phyloP scores from a whole-genome alignment of 2,329 filamentous ascomycete species.

The Fusarium lateritium region DNA sequence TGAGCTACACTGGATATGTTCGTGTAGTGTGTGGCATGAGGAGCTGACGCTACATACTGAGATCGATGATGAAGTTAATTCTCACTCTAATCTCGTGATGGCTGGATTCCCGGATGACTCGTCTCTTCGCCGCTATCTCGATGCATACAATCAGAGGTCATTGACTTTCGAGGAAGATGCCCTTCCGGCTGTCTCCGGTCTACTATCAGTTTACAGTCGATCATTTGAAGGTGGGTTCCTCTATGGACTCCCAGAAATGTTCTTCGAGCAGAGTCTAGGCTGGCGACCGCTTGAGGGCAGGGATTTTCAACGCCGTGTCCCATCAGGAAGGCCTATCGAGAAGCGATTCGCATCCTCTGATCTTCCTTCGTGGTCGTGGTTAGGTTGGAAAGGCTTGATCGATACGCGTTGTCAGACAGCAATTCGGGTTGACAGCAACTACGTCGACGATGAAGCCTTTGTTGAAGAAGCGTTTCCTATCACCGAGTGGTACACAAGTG shows the following conservation, averaged over 20 bases:
- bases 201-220: constrained; percentile 10
- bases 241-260: constrained; percentile 17
- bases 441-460: no score
- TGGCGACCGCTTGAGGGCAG: not conserved
- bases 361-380: constrained; percentile 31
- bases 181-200: constrained; percentile 5
- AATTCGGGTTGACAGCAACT: not conserved
- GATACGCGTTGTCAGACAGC: not conserved
- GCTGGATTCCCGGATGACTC: no score
- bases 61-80: no score
- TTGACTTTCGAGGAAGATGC: constrained; percentile 15
- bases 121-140: no score
- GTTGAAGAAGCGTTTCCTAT: not conserved
- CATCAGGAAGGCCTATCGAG: no score
- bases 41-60: not conserved
- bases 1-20: constrained; percentile 25
- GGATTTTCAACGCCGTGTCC: not conserved
- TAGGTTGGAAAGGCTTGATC: constrained; percentile 10
- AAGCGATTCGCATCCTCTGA: not conserved
- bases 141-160: no score
- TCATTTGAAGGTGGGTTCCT: constrained; percentile 15
- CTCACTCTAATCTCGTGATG: no score
- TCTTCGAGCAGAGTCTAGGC: constrained; percentile 18
- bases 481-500: constrained; percentile 20
- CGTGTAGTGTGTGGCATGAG: constrained; percentile 23